Base-by-base conservation (phyloP, 306 rosid genomes). In the Prunus mume region DNA sequence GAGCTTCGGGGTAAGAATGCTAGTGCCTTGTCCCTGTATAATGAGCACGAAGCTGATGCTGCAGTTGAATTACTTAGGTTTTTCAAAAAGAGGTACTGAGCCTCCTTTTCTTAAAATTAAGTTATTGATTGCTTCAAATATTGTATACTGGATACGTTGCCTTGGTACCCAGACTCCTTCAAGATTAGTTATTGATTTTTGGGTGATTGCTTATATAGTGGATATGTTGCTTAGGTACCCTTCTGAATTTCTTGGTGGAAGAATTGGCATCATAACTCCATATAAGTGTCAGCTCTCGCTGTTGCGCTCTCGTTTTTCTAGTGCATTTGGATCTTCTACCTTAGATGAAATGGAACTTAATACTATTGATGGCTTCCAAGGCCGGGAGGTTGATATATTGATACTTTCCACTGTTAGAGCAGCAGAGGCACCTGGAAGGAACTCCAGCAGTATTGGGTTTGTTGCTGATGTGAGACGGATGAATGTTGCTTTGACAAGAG, bases 401-500 rank as follows among this genome's bases (percentile, higher is more conserved):
- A 76, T 94, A 80, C 95, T 94, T 76, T 94, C 98, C 76, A 92
- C 98, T 52, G 98, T 94, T 55, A 94, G 98, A 89, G 95, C 96
- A 72, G 80, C 86, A n/a, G 83, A 76, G 61, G 50, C 81, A 50
- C 83, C 91, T 71, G 83, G 82, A 81, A 73, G 68, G 45, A 89
- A 79, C 74, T 86, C 92, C 25, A 85, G 90, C 51, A 80, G 87
- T 58, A 92, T 94, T 65, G 98, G 98, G 69, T 94, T 94, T 86
- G 98, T 94, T 78, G 98, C 98, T 70, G 98, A 92, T 85, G 90
- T 91, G 22, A 89, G 98, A 85, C 90, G 98, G 85, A 94, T 94
- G 98, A 94, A 94, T 89, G 98, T 94, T 84, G 95, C 98, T 75
- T 80, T 94, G 86, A 94, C 98, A 50, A 88, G 98, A 85, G 97